These are phyloP conservation scores for Sclerotinia trifoliorum DNA, from an alignment of 2,329 filamentous ascomycete genomes.

Conservation along the genomic window DNA sequence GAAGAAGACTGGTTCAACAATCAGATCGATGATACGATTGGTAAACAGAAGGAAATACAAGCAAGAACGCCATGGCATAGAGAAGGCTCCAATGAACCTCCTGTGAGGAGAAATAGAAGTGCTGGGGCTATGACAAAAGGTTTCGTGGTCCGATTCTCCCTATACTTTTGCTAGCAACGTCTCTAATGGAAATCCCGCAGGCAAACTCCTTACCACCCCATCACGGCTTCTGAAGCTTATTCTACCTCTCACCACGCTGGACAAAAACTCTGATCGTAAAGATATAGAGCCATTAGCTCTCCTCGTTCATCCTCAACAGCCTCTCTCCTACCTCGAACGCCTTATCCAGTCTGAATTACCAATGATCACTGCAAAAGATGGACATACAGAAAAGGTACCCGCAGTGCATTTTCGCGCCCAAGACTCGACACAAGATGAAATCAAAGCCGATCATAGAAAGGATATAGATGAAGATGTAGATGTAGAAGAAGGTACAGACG, in stretches of 20 bases:
- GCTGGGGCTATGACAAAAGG: constrained; percentile 64
- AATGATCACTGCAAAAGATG: constrained; percentile 58
- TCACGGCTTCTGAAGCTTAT: constrained; percentile 26
- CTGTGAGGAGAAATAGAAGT: constrained; percentile 47
- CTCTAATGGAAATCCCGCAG: constrained; percentile 43
- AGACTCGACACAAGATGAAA: constrained; percentile 63
- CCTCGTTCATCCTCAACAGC: constrained; percentile 85
- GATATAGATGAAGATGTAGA: constrained; percentile 35
- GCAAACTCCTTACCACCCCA: constrained; percentile 77
- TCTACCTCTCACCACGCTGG: constrained; percentile 49
- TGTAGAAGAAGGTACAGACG: constrained; percentile 45
- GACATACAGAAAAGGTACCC: constrained; percentile 65
- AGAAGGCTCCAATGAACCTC: constrained; percentile 57
- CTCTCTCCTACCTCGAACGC: constrained; percentile 84
- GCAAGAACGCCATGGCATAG: constrained; percentile 65
- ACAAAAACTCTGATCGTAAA: constrained; percentile 59
- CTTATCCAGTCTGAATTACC: constrained; percentile 84
- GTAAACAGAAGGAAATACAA: constrained; percentile 53
- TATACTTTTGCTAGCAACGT: neutral
- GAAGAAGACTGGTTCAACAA: constrained; percentile 42
- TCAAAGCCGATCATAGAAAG: constrained; percentile 42
- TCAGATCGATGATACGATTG: constrained; percentile 41
- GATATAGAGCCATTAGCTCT: constrained; percentile 81
- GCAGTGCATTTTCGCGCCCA: constrained; percentile 78
- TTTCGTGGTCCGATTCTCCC: constrained; percentile 32